phyloP scores from a whole-genome alignment of 2,329 filamentous ascomycete species.

The Aurifilum marmelostoma region DNA sequence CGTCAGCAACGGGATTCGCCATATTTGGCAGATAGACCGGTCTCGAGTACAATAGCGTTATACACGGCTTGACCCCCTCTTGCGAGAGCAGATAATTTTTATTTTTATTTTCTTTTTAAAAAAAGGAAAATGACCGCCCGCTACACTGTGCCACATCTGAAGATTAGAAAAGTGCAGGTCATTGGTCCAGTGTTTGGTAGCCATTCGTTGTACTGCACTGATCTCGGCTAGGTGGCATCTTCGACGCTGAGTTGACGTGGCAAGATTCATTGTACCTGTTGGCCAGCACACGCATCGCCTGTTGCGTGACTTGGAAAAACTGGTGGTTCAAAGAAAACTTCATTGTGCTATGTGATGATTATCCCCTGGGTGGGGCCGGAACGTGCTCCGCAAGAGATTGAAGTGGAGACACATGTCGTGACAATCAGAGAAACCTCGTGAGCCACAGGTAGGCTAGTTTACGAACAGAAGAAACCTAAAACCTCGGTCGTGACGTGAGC shows the following conservation, averaged over 20 bases:
- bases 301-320: background rate
- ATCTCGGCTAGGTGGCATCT: background rate
- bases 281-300: background rate
- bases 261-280: background rate
- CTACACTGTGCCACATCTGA: background rate
- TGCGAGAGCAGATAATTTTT: background rate
- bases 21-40: constrained; percentile 1
- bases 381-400: constrained; percentile 24
- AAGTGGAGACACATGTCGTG: constrained; percentile 22
- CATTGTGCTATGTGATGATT: constrained; percentile 18
- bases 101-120: too few relatives aligned
- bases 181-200: background rate
- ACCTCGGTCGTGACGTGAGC: constrained; percentile 26
- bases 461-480: constrained; percentile 21
- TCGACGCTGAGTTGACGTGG: background rate
- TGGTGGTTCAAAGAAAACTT: constrained; percentile 3
- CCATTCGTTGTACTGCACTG: background rate
- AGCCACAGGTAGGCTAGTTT: background rate
- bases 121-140: too few relatives aligned
- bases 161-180: background rate
- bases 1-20: background rate
- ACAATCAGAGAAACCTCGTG: constrained; percentile 7
- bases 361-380: constrained; percentile 7
- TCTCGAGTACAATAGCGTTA: constrained; percentile 21
- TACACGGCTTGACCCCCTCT: background rate